phyloP scores from a whole-genome alignment of 768 basidiomycete species.

The Antrodiella citrinella region DNA sequence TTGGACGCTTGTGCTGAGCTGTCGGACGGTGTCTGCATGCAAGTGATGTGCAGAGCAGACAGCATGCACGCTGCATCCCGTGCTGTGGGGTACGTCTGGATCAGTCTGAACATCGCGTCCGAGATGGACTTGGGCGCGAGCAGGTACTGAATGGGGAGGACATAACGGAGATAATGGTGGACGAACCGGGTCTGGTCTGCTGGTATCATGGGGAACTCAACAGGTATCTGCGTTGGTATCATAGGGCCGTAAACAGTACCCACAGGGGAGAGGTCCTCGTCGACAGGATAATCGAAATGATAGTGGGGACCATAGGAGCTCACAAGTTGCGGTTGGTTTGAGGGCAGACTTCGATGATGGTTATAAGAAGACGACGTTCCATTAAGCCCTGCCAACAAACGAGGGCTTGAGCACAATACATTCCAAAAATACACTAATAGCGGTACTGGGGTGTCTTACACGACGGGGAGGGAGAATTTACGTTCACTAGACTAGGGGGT shows the following conservation, averaged over 20 bases:
- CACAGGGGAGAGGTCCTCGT: constrained; percentile 3
- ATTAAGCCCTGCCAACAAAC: constrained; percentile 41
- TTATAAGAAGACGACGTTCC: constrained; percentile 10
- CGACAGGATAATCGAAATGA: constrained; percentile 3
- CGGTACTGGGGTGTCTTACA: constrained; percentile 65
- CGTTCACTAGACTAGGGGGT: constrained; percentile 45
- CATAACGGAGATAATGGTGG: constrained; percentile 48
- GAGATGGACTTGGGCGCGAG: constrained; percentile 46
- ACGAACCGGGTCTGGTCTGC: constrained; percentile 21
- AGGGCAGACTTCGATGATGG: not conserved
- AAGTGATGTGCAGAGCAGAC: constrained; percentile 45
- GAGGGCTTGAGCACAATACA: constrained; percentile 64
- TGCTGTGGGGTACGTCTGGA: constrained; percentile 36
- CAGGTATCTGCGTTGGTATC: not conserved
- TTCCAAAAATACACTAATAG: constrained; percentile 55
- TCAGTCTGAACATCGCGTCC: constrained; percentile 41
- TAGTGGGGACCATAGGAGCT: constrained; percentile 16
- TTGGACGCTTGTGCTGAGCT: not conserved
- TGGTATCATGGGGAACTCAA: constrained; percentile 13
- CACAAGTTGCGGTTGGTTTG: constrained; percentile 7
- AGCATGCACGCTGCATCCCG: constrained; percentile 56
- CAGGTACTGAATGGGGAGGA: constrained; percentile 63
- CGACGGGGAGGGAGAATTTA: constrained; percentile 27
- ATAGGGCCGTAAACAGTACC: not conserved
- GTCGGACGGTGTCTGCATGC: constrained; percentile 9